These are phyloP conservation scores for Candida neerlandica DNA, from an alignment of 1,139 yeast genomes.

Conservation along the genomic window DNA sequence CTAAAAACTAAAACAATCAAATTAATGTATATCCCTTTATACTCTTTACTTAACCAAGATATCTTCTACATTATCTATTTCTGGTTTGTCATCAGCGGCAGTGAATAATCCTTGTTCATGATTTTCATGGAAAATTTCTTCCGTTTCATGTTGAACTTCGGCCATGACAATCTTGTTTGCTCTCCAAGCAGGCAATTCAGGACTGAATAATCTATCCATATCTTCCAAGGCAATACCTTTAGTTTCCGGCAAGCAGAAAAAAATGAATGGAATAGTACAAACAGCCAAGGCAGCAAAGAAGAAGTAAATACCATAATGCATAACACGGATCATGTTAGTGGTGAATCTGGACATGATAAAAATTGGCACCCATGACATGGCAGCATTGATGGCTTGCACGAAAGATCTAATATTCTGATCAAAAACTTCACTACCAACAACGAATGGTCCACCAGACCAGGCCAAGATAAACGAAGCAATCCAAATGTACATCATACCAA, in stretches of 20 bases:
- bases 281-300: slow-evolving; percentile 41
- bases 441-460: slow-evolving; percentile 51
- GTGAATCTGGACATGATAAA: slow-evolving; percentile 45
- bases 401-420: slow-evolving; percentile 46
- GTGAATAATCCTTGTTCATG: slow-evolving; percentile 15
- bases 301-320: slow-evolving; percentile 45
- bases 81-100: slow-evolving; percentile 13
- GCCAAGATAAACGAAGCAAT: slow-evolving; percentile 45
- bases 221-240: slow-evolving; percentile 47
- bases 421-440: slow-evolving; percentile 45
- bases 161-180: slow-evolving; percentile 31
- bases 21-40: neutral
- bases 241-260: slow-evolving; percentile 42
- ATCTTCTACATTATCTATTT: slow-evolving; percentile 14
- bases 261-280: slow-evolving; percentile 38
- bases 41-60: slow-evolving; percentile 7
- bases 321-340: slow-evolving; percentile 37
- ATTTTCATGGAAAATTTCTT: slow-evolving; percentile 18
- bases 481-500: slow-evolving; percentile 48
- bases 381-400: slow-evolving; percentile 47
- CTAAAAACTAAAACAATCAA: neutral
- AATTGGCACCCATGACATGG: slow-evolving; percentile 46
- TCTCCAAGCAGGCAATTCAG: slow-evolving; percentile 28
- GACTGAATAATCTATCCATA: slow-evolving; percentile 43
- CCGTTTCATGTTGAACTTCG: slow-evolving; percentile 24